A percentile compares a stretch with the other conserved stretches of the same genome.
These are phyloP conservation scores for Sutorius eximius DNA, from an alignment of 1,284 basidiomycete species.

Conservation along the genomic window DNA sequence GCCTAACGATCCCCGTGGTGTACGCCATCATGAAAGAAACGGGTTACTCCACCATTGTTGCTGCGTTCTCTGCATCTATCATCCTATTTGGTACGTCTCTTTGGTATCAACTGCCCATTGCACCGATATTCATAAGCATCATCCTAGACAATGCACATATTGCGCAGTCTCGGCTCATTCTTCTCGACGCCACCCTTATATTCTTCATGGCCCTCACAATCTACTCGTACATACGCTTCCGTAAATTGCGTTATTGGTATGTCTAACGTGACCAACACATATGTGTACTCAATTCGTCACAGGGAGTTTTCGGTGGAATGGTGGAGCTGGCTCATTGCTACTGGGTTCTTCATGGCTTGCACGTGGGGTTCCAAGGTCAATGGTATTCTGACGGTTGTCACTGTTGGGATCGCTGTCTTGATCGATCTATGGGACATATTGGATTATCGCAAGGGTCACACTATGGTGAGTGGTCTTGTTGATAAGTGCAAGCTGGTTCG, in stretches of 20 bases:
- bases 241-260: conserved; percentile 89
- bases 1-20: conserved; percentile 86
- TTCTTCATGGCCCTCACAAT: conserved; percentile 96
- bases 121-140: conserved; percentile 5
- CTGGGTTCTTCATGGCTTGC: conserved; percentile 91
- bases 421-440: conserved; percentile 95
- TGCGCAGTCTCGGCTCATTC: conserved; percentile 92
- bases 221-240: conserved; percentile 94
- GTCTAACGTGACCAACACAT: conserved; percentile 25
- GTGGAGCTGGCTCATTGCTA: conserved; percentile 94
- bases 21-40: conserved; percentile 98
- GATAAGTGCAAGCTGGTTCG: not conserved
- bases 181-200: conserved; percentile 92
- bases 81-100: conserved; percentile 77
- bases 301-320: conserved; percentile 87
- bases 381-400: conserved; percentile 88
- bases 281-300: not conserved
- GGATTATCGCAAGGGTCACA: conserved; percentile 81
- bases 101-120: not conserved
- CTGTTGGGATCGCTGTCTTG: conserved; percentile 88
- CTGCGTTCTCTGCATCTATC: conserved; percentile 84
- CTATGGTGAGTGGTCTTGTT: conserved; percentile 62
- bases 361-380: conserved; percentile 99
- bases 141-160: conserved; percentile 93
- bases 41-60: conserved; percentile 88